These are phyloP conservation scores for Lentinula aciculospora DNA, from an alignment of 768 basidiomycete genomes.

Conservation along the genomic window DNA sequence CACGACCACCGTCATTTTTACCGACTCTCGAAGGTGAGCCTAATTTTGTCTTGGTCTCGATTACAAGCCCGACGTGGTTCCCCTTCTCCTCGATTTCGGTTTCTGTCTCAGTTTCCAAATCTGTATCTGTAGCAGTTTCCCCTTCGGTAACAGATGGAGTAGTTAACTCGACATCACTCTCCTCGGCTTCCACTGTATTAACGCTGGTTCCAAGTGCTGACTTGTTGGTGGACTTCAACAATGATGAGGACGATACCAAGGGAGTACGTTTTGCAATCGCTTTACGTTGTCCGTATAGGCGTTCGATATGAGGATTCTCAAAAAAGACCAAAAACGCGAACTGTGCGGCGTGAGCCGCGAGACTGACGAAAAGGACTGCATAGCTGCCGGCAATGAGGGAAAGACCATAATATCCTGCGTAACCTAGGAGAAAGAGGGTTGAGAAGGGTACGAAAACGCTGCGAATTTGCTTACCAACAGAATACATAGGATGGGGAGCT, in stretches of 20 bases:
- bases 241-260: conserved; percentile 14
- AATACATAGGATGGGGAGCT: conserved; percentile 95
- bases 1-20: not conserved
- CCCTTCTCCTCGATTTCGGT: conserved; percentile 31
- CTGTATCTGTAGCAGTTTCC: conserved; percentile 69
- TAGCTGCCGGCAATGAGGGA: conserved; percentile 89
- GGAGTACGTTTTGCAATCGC: conserved; percentile 84
- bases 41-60: not conserved
- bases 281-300: conserved; percentile 90
- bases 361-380: conserved; percentile 84
- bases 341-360: conserved; percentile 93
- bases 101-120: conserved; percentile 59
- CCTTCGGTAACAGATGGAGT: conserved; percentile 69
- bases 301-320: conserved; percentile 96
- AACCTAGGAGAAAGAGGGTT: conserved; percentile 40
- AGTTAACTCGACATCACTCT: conserved; percentile 25
- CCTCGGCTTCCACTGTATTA: conserved; percentile 11
- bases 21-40: not conserved
- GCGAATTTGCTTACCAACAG: conserved; percentile 46
- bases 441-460: conserved; percentile 1
- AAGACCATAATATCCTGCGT: conserved; percentile 95
- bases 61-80: conserved; percentile 1
- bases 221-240: not conserved
- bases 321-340: conserved; percentile 95
- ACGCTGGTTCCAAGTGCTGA: not conserved